Percentiles rank a stretch among this genome's conserved stretches.
phyloP scores from a whole-genome alignment of 2,329 filamentous ascomycete species.

The Xylaria sp. region DNA sequence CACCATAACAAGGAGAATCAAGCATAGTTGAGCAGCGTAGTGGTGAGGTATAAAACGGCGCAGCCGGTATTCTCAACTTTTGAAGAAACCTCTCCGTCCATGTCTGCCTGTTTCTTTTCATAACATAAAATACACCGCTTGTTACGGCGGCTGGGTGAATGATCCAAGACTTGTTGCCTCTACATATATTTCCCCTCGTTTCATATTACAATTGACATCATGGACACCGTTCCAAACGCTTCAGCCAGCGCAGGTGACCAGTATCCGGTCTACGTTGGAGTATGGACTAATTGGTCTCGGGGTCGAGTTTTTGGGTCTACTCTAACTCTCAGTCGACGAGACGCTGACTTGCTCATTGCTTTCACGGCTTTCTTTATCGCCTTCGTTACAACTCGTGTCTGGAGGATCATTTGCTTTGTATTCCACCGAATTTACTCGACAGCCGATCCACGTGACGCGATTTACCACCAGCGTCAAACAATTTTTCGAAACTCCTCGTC shows the following conservation, averaged over 20 bases:
- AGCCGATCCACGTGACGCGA: background rate
- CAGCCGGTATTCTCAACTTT: no score
- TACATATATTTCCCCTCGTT: background rate
- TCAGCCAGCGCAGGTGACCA: background rate
- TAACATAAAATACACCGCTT: background rate
- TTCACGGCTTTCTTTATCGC: conserved; percentile 2
- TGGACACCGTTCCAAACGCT: background rate
- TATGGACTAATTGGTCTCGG: conserved; percentile 13
- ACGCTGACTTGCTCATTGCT: background rate
- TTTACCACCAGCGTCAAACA: background rate
- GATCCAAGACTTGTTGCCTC: background rate
- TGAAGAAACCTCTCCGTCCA: no score
- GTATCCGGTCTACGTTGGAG: background rate
- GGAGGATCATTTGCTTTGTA: background rate
- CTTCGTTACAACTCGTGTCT: background rate
- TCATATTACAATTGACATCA: background rate
- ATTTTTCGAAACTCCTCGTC: conserved; percentile 3
- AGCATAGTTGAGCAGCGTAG: no score
- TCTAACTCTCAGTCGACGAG: background rate
- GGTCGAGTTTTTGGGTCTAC: background rate
- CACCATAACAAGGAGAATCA: no score
- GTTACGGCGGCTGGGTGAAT: background rate
- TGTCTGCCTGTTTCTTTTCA: no score
- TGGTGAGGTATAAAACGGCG: no score
- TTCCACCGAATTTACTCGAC: background rate